Evolutionary conservation across 2,329 filamentous ascomycete genomes (phyloP).

Genomic region (Cytospora chrysosperma): DNA sequence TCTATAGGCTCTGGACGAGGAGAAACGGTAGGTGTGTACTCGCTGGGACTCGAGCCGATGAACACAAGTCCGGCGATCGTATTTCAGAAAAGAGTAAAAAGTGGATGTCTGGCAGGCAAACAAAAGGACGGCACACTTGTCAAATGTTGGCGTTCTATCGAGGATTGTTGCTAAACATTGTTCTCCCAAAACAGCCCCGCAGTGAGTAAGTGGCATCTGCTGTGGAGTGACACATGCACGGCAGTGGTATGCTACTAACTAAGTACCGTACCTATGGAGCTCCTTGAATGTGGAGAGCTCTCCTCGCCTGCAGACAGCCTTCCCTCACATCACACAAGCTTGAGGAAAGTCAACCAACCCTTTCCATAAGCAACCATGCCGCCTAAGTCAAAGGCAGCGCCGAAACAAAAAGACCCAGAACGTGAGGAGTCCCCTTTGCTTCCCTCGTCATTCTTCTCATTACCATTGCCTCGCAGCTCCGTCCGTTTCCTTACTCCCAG

Average conservation of each 20-base stretch:
- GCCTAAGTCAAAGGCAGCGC: constrained; percentile 24
- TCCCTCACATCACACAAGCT: constrained; percentile 1
- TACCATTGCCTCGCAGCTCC: not conserved
- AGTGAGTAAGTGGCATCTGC: too few species aligned
- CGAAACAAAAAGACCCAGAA: constrained; percentile 24
- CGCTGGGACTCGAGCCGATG: too few species aligned
- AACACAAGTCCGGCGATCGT: not conserved
- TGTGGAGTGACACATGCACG: not conserved
- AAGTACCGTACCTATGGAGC: too few species aligned
- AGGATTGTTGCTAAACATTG: constrained; percentile 11
- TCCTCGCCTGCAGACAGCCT: constrained; percentile 5
- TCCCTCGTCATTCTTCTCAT: not conserved
- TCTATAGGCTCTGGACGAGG: not conserved
- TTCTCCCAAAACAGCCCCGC: constrained; percentile 9
- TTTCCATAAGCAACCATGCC: constrained; percentile 23
- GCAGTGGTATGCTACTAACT: too few species aligned
- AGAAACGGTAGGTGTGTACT: not conserved
- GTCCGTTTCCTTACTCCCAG: not conserved
- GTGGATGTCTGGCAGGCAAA: not conserved
- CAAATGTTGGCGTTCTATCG: not conserved
- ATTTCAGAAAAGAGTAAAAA: not conserved
- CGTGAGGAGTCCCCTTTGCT: constrained; percentile 5
- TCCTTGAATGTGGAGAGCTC: constrained; percentile 9
- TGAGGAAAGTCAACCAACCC: not conserved
- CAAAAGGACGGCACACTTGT: not conserved